Evolutionary conservation across 73 alveolate species (phyloP).

Genomic region (Paramecium tetraurelia): DNA sequence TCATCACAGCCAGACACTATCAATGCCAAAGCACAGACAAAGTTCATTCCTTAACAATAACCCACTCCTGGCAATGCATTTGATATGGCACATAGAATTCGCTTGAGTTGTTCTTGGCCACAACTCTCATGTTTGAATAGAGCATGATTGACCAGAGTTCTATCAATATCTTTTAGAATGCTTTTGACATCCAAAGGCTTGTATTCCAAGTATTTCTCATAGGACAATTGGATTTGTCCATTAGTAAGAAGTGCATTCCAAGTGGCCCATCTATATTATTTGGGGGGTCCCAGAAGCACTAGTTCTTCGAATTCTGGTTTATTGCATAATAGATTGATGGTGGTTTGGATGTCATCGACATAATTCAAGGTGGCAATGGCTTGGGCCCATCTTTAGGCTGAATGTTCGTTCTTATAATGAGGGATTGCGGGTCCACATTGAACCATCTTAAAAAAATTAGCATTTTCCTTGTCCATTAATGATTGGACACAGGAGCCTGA

Average conservation of each 20-base stretch:
- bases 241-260: neutral
- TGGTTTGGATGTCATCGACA: neutral
- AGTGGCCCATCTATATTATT: neutral
- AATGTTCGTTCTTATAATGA: neutral
- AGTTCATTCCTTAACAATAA: slow-evolving; percentile 62
- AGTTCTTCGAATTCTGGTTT: neutral
- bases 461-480: neutral
- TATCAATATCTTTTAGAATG: slow-evolving; percentile 1
- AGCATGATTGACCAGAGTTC: neutral
- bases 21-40: slow-evolving; percentile 41
- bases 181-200: neutral
- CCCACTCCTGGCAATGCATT: slow-evolving; percentile 43
- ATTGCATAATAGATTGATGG: neutral
- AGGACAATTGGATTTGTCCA: neutral
- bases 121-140: neutral
- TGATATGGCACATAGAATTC: neutral
- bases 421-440: slow-evolving; percentile 3
- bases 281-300: slow-evolving; percentile 30
- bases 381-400: neutral
- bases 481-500: neutral
- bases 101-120: neutral
- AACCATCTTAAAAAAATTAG: neutral
- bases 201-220: neutral
- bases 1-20: slow-evolving; percentile 60
- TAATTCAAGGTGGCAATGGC: neutral